A percentile compares a stretch with the other conserved stretches of the same genome.
These are phyloP conservation scores for Vigna radiata DNA, from an alignment of 306 rosid species.

Conservation along the genomic window DNA sequence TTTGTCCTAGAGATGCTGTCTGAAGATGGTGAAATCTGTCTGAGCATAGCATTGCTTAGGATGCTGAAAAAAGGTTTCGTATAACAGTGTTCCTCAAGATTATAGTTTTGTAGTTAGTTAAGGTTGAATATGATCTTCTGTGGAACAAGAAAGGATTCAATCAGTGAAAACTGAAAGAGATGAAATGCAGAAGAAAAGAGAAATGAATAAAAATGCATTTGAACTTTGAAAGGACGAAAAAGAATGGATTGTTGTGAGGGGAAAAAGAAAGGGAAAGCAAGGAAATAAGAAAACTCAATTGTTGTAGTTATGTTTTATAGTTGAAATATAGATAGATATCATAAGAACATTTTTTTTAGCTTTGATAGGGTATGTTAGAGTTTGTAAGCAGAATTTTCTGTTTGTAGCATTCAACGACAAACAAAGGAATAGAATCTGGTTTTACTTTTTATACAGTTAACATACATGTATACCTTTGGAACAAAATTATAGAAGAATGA, in stretches of 20 bases:
- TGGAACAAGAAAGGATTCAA: conserved; percentile 35
- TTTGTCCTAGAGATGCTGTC: conserved; percentile 46
- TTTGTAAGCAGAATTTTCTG: neutral
- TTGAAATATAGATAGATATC: neutral
- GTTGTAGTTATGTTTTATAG: neutral
- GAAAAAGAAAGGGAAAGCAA: neutral
- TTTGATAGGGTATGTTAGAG: neutral
- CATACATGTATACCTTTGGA: neutral
- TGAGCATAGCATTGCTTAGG: neutral
- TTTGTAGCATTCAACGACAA: neutral
- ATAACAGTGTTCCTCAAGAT: conserved; percentile 11
- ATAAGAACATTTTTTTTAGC: conserved; percentile 8
- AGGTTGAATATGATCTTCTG: conserved; percentile 44
- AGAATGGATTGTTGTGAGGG: neutral
- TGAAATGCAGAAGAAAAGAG: conserved; percentile 1
- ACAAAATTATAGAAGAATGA: neutral
- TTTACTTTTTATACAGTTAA: neutral
- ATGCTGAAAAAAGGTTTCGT: conserved; percentile 39
- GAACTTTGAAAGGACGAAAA: neutral
- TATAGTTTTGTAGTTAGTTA: conserved; percentile 29
- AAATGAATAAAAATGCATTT: neutral
- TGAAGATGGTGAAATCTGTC: conserved; percentile 13
- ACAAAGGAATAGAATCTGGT: neutral
- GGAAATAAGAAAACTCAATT: conserved; percentile 15
- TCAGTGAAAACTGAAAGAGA: conserved; percentile 2